Evolutionary conservation across 208 protist species (phyloP).

Genomic region (Wallacemonas rigidus): DNA sequence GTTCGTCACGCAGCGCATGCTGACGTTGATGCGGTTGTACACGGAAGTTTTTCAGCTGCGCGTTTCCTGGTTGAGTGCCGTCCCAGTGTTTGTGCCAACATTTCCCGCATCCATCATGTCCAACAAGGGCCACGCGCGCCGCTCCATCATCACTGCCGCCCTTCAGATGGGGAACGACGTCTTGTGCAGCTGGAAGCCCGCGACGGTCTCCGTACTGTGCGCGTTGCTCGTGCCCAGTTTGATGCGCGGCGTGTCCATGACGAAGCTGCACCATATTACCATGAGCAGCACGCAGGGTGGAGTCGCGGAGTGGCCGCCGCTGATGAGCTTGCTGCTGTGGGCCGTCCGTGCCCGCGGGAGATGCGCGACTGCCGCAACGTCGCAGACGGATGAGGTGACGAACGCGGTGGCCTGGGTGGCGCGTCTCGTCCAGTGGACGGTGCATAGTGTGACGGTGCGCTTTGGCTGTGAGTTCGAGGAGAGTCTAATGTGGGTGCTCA

Average conservation of each 20-base stretch:
- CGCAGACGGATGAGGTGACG: slow-evolving; percentile 23
- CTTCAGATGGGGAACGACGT: slow-evolving; percentile 48
- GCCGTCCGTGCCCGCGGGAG: slow-evolving; percentile 38
- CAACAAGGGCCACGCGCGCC: neutral
- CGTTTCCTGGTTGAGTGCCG: slow-evolving; percentile 75
- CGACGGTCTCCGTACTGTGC: slow-evolving; percentile 66
- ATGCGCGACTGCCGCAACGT: no score
- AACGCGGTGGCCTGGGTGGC: slow-evolving; percentile 74
- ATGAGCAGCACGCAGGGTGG: slow-evolving; percentile 60
- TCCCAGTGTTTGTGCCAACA: slow-evolving; percentile 59
- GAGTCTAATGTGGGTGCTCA: slow-evolving; percentile 64
- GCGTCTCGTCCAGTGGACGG: slow-evolving; percentile 78
- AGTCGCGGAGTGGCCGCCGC: slow-evolving; percentile 81
- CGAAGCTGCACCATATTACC: slow-evolving; percentile 87
- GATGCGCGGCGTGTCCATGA: slow-evolving; percentile 66
- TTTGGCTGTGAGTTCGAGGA: slow-evolving; percentile 75
- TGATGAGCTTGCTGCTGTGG: slow-evolving; percentile 85
- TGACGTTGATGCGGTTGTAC: slow-evolving; percentile 79
- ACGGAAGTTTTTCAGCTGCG: slow-evolving; percentile 79
- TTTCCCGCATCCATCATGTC: slow-evolving; percentile 23
- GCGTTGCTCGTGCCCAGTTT: slow-evolving; percentile 69
- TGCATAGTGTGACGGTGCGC: slow-evolving; percentile 81
- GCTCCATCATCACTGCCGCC: slow-evolving; percentile 44
- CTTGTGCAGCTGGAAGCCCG: slow-evolving; percentile 33
- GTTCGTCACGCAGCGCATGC: slow-evolving; percentile 77